Conservation (phyloP, 2,329 filamentous ascomycete genomes). For the Fusarium pseudograminearum region DNA sequence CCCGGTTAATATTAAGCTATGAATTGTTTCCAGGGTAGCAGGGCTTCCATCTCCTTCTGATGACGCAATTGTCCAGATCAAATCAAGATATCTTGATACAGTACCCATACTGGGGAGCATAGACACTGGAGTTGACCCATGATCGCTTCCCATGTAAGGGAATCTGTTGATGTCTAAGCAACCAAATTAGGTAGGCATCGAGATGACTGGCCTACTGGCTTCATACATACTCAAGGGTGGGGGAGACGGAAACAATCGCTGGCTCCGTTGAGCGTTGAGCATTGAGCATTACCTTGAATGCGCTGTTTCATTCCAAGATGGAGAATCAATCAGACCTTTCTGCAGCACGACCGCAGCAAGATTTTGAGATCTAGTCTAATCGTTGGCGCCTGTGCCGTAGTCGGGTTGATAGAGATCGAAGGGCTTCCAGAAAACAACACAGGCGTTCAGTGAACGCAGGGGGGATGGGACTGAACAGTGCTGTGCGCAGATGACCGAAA, state of each 20-base stretch:
- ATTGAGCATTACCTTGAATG: conserved; percentile 1
- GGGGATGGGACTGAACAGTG: not conserved
- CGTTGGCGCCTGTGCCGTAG: not conserved
- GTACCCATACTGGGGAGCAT: not conserved
- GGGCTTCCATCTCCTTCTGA: not conserved
- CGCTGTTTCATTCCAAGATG: conserved; percentile 7
- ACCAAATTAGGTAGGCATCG: conserved; percentile 1
- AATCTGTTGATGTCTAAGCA: not conserved
- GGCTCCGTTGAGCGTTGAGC: not conserved
- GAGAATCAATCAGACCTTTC: conserved; percentile 4
- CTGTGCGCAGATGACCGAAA: conserved; percentile 25
- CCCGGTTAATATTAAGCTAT: conserved; percentile 20
- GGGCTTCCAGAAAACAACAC: conserved; percentile 22
- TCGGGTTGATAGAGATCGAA: conserved; percentile 8
- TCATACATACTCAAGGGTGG: not conserved
- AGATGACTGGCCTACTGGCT: conserved; percentile 4
- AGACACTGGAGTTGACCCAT: not conserved
- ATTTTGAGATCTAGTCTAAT: conserved; percentile 22
- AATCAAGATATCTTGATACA: conserved; percentile 7
- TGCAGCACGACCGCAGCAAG: conserved; percentile 10
- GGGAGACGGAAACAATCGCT: not conserved
- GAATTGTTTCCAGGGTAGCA: conserved; percentile 6
- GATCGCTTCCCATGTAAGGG: not conserved
- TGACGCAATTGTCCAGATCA: conserved; percentile 18
- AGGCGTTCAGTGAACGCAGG: conserved; percentile 8